These are phyloP conservation scores for Penicillium sp. DNA, from an alignment of 2,329 filamentous ascomycete genomes.

Conservation along the genomic window DNA sequence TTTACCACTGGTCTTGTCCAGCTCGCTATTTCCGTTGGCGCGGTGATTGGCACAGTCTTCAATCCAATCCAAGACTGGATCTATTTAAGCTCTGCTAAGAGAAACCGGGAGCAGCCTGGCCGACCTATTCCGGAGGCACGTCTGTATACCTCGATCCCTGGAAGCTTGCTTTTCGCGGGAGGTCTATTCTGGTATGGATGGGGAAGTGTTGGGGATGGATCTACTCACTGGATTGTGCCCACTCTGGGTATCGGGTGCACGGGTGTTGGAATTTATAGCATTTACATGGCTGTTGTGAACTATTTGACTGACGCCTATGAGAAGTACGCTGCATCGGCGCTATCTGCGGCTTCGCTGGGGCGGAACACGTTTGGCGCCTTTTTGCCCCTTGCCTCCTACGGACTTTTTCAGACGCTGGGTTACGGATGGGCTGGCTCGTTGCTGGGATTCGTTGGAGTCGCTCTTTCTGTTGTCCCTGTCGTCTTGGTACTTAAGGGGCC, in stretches of 20 bases:
- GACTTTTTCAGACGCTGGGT: constrained; percentile 42
- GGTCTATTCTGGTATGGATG: constrained; percentile 42
- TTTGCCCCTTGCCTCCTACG: constrained; percentile 45
- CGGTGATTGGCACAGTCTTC: constrained; percentile 42
- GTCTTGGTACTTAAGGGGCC: constrained; percentile 45
- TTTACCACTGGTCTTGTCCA: constrained; percentile 42
- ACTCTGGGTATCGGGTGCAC: constrained; percentile 34
- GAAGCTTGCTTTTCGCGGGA: constrained; percentile 37
- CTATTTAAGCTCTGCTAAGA: constrained; percentile 22
- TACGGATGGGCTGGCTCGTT: constrained; percentile 47
- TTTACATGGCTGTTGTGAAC: constrained; percentile 52
- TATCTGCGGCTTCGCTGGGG: constrained; percentile 48
- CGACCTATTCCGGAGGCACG: constrained; percentile 45
- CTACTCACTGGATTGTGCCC: constrained; percentile 38
- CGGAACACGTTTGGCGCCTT: constrained; percentile 50
- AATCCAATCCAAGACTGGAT: constrained; percentile 42
- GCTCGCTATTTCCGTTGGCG: constrained; percentile 45
- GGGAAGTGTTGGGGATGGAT: constrained; percentile 24
- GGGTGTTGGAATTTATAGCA: constrained; percentile 45
- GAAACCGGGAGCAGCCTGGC: constrained; percentile 39
- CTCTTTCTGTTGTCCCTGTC: constrained; percentile 41
- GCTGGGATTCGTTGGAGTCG: constrained; percentile 45
- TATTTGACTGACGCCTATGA: constrained; percentile 52
- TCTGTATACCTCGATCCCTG: constrained; percentile 44
- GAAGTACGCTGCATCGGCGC: constrained; percentile 49